Conservation (phyloP, 2,329 filamentous ascomycete genomes). For the Calonectria hawksworthii region DNA sequence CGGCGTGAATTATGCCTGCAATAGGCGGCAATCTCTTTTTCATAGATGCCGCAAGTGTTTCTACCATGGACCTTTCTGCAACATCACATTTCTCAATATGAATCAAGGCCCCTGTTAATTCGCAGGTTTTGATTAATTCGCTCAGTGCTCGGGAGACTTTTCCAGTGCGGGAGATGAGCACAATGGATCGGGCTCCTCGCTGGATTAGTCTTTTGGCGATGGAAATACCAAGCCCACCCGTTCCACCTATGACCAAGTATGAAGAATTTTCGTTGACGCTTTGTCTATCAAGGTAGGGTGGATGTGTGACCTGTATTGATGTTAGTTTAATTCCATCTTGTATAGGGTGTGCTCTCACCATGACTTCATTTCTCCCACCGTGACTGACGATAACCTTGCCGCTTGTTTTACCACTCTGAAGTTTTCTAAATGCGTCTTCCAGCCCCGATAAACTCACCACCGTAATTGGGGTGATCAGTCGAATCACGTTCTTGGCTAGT, state of each 20-base stretch:
- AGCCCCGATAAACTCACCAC: slow-evolving; percentile 54
- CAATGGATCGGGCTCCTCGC: slow-evolving; percentile 62
- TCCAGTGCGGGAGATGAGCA: slow-evolving; percentile 63
- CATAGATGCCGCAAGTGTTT: slow-evolving; percentile 41
- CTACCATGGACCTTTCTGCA: slow-evolving; percentile 50
- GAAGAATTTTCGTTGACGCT: slow-evolving; percentile 58
- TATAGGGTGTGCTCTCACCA: slow-evolving; percentile 25
- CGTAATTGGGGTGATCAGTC: slow-evolving; percentile 53
- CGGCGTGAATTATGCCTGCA: slow-evolving; percentile 59
- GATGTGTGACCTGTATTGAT: slow-evolving; percentile 34
- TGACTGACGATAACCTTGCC: slow-evolving; percentile 62
- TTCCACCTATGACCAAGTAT: slow-evolving; percentile 66
- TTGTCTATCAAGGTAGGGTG: slow-evolving; percentile 25
- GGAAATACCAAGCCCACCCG: slow-evolving; percentile 64
- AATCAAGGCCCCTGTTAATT: slow-evolving; percentile 56
- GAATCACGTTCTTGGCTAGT: slow-evolving; percentile 50
- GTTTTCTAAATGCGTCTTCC: slow-evolving; percentile 52
- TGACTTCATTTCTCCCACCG: slow-evolving; percentile 57
- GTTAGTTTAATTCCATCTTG: neutral
- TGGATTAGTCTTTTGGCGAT: slow-evolving; percentile 64
- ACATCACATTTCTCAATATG: slow-evolving; percentile 65
- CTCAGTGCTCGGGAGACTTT: slow-evolving; percentile 56
- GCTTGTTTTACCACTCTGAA: slow-evolving; percentile 52
- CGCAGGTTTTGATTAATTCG: slow-evolving; percentile 56
- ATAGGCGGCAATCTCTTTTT: slow-evolving; percentile 51